Evolutionary conservation across 176 grass and related monocot species (phyloP).

Genomic region (Oryza nivara): DNA sequence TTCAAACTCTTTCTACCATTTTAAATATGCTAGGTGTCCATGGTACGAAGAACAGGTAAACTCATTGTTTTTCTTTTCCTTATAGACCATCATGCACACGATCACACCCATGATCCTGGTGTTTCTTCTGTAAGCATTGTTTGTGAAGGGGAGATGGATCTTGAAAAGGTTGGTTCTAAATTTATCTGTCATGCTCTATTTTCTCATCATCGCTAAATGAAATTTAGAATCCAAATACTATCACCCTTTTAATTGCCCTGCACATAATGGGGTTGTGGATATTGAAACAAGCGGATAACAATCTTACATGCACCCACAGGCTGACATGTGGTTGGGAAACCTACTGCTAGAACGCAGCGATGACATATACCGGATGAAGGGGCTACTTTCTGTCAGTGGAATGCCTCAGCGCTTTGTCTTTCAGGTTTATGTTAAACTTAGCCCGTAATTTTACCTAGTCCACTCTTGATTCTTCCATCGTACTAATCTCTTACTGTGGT

Average conservation of each 20-base stretch:
- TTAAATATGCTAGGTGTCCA: background rate
- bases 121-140: conserved; percentile 99
- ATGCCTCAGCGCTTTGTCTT: conserved; percentile 99
- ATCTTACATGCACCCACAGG: conserved; percentile 57
- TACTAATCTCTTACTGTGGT: background rate
- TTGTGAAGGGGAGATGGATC: conserved; percentile 95
- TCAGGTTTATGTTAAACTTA: conserved; percentile 56
- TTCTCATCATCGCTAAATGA: conserved; percentile 35
- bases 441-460: background rate
- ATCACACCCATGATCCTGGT: conserved; percentile 95
- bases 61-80: conserved; percentile 24
- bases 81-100: conserved; percentile 88
- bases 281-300: conserved; percentile 8
- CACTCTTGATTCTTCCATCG: background rate
- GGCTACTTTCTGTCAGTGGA: conserved; percentile 80
- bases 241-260: conserved; percentile 17
- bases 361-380: conserved; percentile 99
- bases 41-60: conserved; percentile 24
- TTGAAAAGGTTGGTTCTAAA: conserved; percentile 76
- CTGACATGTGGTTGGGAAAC: conserved; percentile 94
- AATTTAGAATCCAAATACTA: conserved; percentile 8
- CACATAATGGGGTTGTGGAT: conserved; percentile 13
- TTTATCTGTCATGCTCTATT: conserved; percentile 33
- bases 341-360: conserved; percentile 84
- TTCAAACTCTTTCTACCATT: conserved; percentile 14